phyloP scores from a whole-genome alignment of 257 asterid species.

The Phtheirospermum japonicum region DNA sequence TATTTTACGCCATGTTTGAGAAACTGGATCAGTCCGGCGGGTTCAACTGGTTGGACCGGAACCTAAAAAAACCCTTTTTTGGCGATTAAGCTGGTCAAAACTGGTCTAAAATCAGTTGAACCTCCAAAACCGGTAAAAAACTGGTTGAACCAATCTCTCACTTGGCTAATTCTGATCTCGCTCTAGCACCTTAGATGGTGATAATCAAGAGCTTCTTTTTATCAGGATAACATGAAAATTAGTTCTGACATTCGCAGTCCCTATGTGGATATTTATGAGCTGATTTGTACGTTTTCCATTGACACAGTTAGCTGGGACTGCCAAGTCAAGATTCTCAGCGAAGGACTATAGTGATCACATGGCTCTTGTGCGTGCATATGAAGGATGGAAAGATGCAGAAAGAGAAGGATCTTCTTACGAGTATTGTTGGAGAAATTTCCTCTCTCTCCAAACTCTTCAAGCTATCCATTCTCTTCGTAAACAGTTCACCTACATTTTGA shows the following conservation, averaged over 20 bases:
- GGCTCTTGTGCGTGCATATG: conserved; percentile 99
- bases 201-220: background rate
- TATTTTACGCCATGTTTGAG: too few species aligned
- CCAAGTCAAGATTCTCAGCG: conserved; percentile 95
- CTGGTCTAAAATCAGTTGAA: too few species aligned
- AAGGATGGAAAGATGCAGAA: conserved; percentile 99
- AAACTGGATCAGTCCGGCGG: too few species aligned
- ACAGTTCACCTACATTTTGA: conserved; percentile 83
- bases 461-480: conserved; percentile 94
- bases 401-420: conserved; percentile 97
- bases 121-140: too few species aligned
- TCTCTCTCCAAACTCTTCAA: conserved; percentile 94
- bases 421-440: conserved; percentile 96
- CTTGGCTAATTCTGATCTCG: too few species aligned
- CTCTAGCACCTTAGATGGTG: background rate
- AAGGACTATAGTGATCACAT: conserved; percentile 99
- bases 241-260: background rate
- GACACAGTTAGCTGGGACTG: conserved; percentile 85
- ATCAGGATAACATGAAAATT: background rate
- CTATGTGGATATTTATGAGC: background rate
- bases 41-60: too few species aligned
- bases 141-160: too few species aligned
- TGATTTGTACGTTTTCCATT: conserved; percentile 21
- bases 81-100: too few species aligned
- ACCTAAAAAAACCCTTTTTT: too few species aligned